Percentiles rank a stretch among this genome's conserved stretches.
Evolutionary conservation across 2,329 filamentous ascomycete species (phyloP).

Genomic region (Fonsecaea monophora): DNA sequence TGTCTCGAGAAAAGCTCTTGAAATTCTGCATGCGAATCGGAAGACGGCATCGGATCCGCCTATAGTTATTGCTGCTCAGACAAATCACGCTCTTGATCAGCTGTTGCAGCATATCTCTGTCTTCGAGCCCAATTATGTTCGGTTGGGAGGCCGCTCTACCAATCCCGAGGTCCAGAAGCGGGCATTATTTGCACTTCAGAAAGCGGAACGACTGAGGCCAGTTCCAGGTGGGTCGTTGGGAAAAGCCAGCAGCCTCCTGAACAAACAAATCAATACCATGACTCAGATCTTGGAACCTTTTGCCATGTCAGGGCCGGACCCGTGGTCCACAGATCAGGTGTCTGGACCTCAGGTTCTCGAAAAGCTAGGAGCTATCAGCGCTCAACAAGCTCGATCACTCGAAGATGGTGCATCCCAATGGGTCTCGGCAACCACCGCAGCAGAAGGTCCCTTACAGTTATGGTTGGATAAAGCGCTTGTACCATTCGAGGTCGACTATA

Average conservation of each 20-base stretch:
- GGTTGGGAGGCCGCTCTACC: slow-evolving; percentile 73
- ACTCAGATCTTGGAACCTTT: slow-evolving; percentile 54
- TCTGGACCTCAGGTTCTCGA: slow-evolving; percentile 53
- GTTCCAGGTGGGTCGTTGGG: slow-evolving; percentile 51
- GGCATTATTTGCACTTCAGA: slow-evolving; percentile 69
- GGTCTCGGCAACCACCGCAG: slow-evolving; percentile 46
- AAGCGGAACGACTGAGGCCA: slow-evolving; percentile 42
- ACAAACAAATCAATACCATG: slow-evolving; percentile 52
- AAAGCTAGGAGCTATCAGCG: slow-evolving; percentile 64
- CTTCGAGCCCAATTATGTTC: slow-evolving; percentile 69
- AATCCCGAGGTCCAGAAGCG: slow-evolving; percentile 69
- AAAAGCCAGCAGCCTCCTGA: slow-evolving; percentile 52
- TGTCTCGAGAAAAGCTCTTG: slow-evolving; percentile 75
- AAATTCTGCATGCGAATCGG: slow-evolving; percentile 68
- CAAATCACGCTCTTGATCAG: slow-evolving; percentile 89
- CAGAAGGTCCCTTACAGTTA: slow-evolving; percentile 54
- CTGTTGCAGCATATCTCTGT: slow-evolving; percentile 69
- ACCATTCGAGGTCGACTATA: slow-evolving; percentile 53
- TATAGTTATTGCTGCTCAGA: slow-evolving; percentile 82
- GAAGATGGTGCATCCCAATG: slow-evolving; percentile 55
- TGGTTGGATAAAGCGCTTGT: slow-evolving; percentile 65
- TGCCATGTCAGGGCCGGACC: slow-evolving; percentile 41
- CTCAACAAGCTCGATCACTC: slow-evolving; percentile 69
- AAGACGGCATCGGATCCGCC: slow-evolving; percentile 62
- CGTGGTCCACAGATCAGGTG: slow-evolving; percentile 58